Evolutionary conservation across 2,329 filamentous ascomycete genomes (phyloP).

Genomic region (Fusarium sp.): DNA sequence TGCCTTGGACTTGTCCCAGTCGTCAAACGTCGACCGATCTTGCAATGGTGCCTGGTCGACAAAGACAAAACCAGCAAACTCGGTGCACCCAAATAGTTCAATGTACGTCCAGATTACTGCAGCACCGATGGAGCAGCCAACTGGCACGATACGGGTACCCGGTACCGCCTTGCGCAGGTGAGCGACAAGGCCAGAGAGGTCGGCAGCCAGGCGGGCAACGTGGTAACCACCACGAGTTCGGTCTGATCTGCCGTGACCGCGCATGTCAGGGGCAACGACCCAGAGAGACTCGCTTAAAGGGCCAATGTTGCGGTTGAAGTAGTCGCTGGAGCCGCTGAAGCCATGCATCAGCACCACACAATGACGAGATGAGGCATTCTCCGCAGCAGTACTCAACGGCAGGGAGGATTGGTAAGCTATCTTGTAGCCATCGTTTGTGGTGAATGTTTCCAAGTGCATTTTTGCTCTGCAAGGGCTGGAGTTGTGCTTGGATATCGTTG

Average conservation of each 20-base stretch:
- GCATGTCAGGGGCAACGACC: constrained; percentile 43
- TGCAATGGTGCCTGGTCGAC: constrained; percentile 43
- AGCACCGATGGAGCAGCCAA: constrained; percentile 43
- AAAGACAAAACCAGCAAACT: constrained; percentile 43
- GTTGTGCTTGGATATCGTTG: background rate
- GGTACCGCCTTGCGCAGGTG: constrained; percentile 34
- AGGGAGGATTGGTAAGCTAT: constrained; percentile 39
- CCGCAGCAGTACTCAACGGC: constrained; percentile 17
- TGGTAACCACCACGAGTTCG: constrained; percentile 39
- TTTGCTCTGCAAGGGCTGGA: background rate
- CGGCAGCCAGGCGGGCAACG: constrained; percentile 39
- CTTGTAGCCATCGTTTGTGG: constrained; percentile 39
- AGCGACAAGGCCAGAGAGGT: constrained; percentile 32
- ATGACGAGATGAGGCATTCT: constrained; percentile 6
- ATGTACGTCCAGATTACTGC: constrained; percentile 43
- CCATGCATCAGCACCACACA: constrained; percentile 43
- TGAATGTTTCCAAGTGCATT: constrained; percentile 34
- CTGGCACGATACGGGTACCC: constrained; percentile 33
- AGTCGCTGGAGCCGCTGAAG: constrained; percentile 44
- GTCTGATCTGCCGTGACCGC: constrained; percentile 40
- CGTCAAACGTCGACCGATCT: constrained; percentile 38
- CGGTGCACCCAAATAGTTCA: constrained; percentile 38
- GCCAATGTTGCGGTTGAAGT: constrained; percentile 37
- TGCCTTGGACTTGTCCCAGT: constrained; percentile 36
- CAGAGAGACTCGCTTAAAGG: constrained; percentile 33